A percentile compares a stretch with the other conserved stretches of the same genome.
These are phyloP conservation scores for Arbutus unedo DNA, from an alignment of 148 eudicot genomes.

Conservation along the genomic window DNA sequence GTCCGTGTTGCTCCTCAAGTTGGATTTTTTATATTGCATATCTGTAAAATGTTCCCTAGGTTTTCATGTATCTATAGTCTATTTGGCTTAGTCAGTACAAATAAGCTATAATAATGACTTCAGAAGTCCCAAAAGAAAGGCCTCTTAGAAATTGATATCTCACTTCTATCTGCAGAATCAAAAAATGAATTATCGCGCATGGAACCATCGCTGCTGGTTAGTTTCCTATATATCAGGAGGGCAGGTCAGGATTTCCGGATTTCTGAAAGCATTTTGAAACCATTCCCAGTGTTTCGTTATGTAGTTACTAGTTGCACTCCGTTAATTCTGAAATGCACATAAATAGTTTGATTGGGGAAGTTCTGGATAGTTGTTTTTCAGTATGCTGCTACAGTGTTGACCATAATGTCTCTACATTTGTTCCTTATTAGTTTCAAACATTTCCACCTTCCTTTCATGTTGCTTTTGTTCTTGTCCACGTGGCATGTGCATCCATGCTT, in stretches of 20 bases:
- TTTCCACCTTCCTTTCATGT: neutral
- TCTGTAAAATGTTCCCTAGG: neutral
- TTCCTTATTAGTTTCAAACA: neutral
- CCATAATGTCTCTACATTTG: neutral
- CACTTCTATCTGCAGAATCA: conserved; percentile 51
- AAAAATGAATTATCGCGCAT: conserved; percentile 94
- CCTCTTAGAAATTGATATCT: conserved; percentile 5
- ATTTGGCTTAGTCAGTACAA: neutral
- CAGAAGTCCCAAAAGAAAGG: neutral
- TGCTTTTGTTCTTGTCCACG: neutral
- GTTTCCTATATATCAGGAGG: conserved; percentile 61
- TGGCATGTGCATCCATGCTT: neutral
- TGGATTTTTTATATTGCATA: neutral
- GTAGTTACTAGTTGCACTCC: neutral
- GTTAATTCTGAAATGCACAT: neutral
- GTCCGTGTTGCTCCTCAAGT: neutral
- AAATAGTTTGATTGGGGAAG: neutral
- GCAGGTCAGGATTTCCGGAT: conserved; percentile 42
- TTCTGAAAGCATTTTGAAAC: neutral
- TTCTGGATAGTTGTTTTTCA: neutral
- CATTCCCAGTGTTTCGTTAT: neutral
- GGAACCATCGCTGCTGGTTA: conserved; percentile 86
- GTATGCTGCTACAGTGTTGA: neutral
- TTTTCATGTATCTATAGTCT: no score
- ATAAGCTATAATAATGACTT: neutral